Evolutionary conservation across 495 filamentous ascomycete genomes (phyloP), one percentile per base, ranked within the genome.

Genomic region (Aspergillus incahuasiensis): DNA sequence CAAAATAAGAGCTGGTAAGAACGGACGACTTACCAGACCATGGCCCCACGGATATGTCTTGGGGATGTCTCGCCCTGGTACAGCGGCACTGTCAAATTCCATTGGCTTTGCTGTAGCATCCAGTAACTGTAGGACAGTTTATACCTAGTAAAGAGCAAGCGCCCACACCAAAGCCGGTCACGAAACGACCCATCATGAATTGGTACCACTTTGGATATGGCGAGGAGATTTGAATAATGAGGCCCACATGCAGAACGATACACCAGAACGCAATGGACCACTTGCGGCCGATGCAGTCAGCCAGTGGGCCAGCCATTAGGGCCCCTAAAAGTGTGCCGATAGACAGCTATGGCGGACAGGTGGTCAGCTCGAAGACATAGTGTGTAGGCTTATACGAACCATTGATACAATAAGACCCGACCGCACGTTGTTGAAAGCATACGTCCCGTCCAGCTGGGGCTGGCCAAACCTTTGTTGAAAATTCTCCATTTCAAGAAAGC

Each of bases 41-140:
- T 64, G 5, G 86, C 70, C 47, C 85, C 85, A 55, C 86, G 80
- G 54, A 89, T 79, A 43, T 84, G 80, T 50, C 74, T 66, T 0
- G 85, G 84, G 34, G 77, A 81, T 22, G 82, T 84, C 65, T 89
- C 86, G 21, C 80, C 81, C 69, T 87, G 84, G 57, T 88, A 89
- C 78, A 89, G 82, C 11, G 86, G 86, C 0, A 90, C 83, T 7
- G 82, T 67, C 22, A 89, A 79, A 3, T 81, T 87, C 6, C 87
- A 67, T 0, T 81, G 77, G 25, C 86, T 86, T 15, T 90, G 84
- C 15, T n/a, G n/a, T n/a, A n/a, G n/a, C n/a, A n/a, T n/a, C 85
- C 86, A 12, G 6, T 28, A 18, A 18, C 6, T 12, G 7, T 6
- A 15, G 12, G 42, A 20, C 11, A 6, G 42, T 11, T 19, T n/a